Evolutionary conservation across 2,329 filamentous ascomycete species (phyloP).

Genomic region (Trichoderma cornu-damae): DNA sequence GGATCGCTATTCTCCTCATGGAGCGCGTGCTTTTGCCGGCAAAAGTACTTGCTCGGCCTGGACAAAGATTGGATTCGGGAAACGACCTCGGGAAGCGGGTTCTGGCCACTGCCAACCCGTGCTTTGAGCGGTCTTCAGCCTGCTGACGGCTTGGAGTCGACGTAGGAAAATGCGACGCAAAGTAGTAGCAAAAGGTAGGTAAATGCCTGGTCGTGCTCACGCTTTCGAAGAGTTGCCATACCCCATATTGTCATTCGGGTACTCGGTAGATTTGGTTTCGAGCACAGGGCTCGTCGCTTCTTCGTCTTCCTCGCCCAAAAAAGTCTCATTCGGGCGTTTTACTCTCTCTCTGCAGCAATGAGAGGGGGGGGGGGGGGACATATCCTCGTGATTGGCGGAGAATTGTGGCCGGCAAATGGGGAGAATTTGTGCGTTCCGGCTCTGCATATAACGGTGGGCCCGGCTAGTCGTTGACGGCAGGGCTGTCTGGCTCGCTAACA

Average conservation of each 20-base stretch:
- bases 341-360: too few relatives aligned
- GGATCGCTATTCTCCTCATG: constrained; percentile 11
- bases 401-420: constrained; percentile 20
- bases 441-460: background rate
- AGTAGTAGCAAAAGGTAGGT: too few relatives aligned
- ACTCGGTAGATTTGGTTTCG: too few relatives aligned
- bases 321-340: constrained; percentile 17
- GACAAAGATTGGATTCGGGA: background rate
- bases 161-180: too few relatives aligned
- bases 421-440: constrained; percentile 16
- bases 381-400: constrained; percentile 18
- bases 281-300: background rate
- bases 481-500: constrained; percentile 3
- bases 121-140: background rate
- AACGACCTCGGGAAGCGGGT: background rate
- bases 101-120: background rate
- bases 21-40: constrained; percentile 7
- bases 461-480: background rate
- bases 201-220: too few relatives aligned
- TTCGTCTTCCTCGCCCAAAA: background rate
- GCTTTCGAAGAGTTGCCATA: background rate
- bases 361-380: constrained; percentile 4
- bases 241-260: too few relatives aligned
- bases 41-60: background rate
- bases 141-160: background rate